A percentile compares a stretch with the other conserved stretches of the same genome.
Evolutionary conservation across 23 red algal genomes (phyloP).

Genomic region (Gracilaria gracilis): DNA sequence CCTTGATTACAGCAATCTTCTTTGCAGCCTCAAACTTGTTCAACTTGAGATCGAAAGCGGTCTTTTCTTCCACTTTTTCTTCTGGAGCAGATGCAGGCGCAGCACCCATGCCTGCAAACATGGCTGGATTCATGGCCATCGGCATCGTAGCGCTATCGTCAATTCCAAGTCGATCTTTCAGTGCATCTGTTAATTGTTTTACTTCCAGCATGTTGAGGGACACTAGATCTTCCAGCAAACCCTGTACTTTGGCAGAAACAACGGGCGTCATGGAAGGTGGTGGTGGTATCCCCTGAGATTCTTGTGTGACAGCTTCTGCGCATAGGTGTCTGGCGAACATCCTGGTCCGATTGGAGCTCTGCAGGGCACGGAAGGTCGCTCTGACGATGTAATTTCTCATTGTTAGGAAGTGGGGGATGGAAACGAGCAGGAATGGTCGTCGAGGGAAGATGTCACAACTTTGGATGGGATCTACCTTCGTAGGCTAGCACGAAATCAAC

Average conservation of each 20-base stretch:
- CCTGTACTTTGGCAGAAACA: slow-evolving; percentile 61
- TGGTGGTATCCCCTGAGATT: slow-evolving; percentile 22
- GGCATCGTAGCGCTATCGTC: slow-evolving; percentile 76
- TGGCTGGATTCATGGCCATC: slow-evolving; percentile 82
- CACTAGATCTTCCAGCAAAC: slow-evolving; percentile 80
- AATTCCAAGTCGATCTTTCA: slow-evolving; percentile 91
- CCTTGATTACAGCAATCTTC: slow-evolving; percentile 99
- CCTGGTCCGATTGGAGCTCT: not conserved
- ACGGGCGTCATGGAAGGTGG: slow-evolving; percentile 39
- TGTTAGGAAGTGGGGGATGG: not conserved
- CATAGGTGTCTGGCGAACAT: not conserved
- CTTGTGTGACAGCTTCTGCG: slow-evolving; percentile 15
- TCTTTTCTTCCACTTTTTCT: slow-evolving; percentile 87
- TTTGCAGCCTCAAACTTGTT: slow-evolving; percentile 94
- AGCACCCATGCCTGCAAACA: slow-evolving; percentile 73
- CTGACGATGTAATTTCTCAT: slow-evolving; percentile 8
- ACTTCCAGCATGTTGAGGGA: slow-evolving; percentile 96
- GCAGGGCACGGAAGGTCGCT: slow-evolving; percentile 14
- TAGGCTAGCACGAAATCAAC: too few relatives aligned
- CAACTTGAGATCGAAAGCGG: slow-evolving; percentile 92
- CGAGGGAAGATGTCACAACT: not conserved
- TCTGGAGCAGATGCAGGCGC: slow-evolving; percentile 60
- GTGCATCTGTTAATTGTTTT: slow-evolving; percentile 81
- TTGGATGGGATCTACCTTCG: not conserved
- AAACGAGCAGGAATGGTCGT: not conserved